phyloP scores from a whole-genome alignment of 139 green algal species.

The Monoraphidium neglectum region DNA sequence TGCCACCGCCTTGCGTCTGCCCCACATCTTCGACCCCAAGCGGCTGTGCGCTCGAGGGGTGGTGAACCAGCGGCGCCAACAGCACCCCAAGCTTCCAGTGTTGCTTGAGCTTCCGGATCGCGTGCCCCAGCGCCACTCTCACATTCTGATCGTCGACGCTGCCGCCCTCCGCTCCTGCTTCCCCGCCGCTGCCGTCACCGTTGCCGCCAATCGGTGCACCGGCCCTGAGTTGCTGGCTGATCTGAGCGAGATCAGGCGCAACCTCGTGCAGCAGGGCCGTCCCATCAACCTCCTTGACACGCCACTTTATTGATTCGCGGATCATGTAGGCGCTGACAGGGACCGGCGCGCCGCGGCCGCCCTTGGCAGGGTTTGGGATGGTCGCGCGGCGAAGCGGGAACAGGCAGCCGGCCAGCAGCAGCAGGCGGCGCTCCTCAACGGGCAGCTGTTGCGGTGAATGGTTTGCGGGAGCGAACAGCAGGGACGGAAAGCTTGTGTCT shows the following conservation, averaged over 20 bases:
- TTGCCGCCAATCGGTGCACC: neutral
- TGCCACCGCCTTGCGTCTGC: neutral
- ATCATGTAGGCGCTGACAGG: slow-evolving; percentile 52
- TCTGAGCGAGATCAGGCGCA: slow-evolving; percentile 41
- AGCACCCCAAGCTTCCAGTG: slow-evolving; percentile 55
- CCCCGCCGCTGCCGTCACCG: too few relatives aligned
- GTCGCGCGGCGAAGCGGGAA: slow-evolving; percentile 62
- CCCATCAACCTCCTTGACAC: slow-evolving; percentile 57
- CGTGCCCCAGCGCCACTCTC: slow-evolving; percentile 48
- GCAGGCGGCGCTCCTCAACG: slow-evolving; percentile 61
- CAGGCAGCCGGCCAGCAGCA: slow-evolving; percentile 75
- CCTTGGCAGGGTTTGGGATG: neutral
- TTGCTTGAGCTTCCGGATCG: slow-evolving; percentile 64
- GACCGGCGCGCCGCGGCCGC: slow-evolving; percentile 36
- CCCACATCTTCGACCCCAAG: slow-evolving; percentile 14
- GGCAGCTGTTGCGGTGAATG: too few relatives aligned
- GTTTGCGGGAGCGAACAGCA: neutral
- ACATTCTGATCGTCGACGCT: slow-evolving; percentile 25
- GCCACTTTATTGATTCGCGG: slow-evolving; percentile 76
- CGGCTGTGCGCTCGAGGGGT: slow-evolving; percentile 2
- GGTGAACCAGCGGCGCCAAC: slow-evolving; percentile 24
- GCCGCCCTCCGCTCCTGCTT: too few relatives aligned
- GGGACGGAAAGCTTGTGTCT: neutral
- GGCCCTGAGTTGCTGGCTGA: slow-evolving; percentile 10
- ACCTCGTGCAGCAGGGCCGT: slow-evolving; percentile 51